Evolutionary conservation across 164 flowering plant species (phyloP), one percentile per base, ranked within the genome.

Genomic region (Protea cynaroides): DNA sequence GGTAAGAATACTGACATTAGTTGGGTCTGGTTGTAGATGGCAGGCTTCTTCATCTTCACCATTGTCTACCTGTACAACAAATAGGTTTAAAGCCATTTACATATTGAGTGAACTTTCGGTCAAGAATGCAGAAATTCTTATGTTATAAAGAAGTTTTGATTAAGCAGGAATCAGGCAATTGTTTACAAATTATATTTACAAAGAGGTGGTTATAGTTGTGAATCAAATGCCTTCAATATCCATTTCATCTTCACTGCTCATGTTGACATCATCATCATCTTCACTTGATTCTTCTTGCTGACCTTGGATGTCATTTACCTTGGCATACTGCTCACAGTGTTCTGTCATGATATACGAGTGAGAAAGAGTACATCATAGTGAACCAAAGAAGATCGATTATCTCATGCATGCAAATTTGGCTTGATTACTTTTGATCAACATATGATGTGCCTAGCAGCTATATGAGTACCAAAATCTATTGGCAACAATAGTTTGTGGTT

Each of bases 31-130:
- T 60, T 81, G 86, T 92, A 90, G 96, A 87, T 90, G 96, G 84
- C 89, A 8, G 96, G 92, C 18, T 90, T 90, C 84, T 90, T 90
- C 54, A 58, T 90, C 73, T 87, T 90, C 83, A 72, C 83, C 51
- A 46, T 80, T 34, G 83, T 80, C 63, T 84, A 83, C 76, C 76
- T 87, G 23, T 90, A 90, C 80, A 80, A 74, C 84, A 87, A 87
- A 80, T 84, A 85, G 78, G 8, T 7, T 0, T 62, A 25, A 18
- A 47, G 7, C 56, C 21, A 24, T 55, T 12, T 23, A 17, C 19
- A 0, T 25, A 15, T n/a, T 22, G 37, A 10, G 23, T 23, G 10
- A 19, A 15, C 11, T 23, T 40, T 49, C 15, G 19, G 56, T 29
- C 40, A 29, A 67, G 43, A n/a, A 40, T 13, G 22, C 18, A 51